Conservation (phyloP, 2,329 filamentous ascomycete genomes). For the Alternaria arborescens region DNA sequence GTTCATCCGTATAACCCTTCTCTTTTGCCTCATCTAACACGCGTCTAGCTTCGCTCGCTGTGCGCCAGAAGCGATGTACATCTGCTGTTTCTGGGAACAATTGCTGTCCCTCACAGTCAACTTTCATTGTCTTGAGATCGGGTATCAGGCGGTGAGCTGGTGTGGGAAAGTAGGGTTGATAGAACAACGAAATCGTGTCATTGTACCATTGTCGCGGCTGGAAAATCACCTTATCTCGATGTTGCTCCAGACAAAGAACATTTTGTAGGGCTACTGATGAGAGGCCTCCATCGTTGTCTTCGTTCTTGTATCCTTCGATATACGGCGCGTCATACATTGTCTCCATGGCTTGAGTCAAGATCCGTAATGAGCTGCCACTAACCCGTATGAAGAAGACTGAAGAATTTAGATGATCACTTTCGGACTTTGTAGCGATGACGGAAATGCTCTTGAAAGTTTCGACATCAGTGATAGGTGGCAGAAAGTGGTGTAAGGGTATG, state of each 20-base stretch:
- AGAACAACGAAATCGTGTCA: background rate
- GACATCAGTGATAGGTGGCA: slow-evolving; percentile 31
- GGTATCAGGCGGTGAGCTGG: background rate
- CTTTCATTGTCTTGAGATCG: background rate
- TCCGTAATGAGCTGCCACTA: slow-evolving; percentile 3
- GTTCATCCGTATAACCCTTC: slow-evolving; percentile 4
- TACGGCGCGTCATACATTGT: slow-evolving; percentile 40
- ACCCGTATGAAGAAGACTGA: slow-evolving; percentile 36
- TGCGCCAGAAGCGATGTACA: slow-evolving; percentile 28
- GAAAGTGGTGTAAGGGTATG: slow-evolving; percentile 42
- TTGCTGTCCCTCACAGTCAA: background rate
- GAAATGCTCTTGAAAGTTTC: slow-evolving; percentile 30
- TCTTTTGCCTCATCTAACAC: slow-evolving; percentile 21
- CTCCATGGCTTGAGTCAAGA: slow-evolving; percentile 38
- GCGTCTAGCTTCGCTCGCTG: slow-evolving; percentile 19
- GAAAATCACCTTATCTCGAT: slow-evolving; percentile 2
- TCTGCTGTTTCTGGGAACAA: slow-evolving; percentile 16
- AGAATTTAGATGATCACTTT: slow-evolving; percentile 32
- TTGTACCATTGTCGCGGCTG: slow-evolving; percentile 12
- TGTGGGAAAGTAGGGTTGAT: background rate
- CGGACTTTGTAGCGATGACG: slow-evolving; percentile 35
- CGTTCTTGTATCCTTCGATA: background rate
- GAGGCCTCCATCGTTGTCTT: background rate
- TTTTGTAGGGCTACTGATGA: slow-evolving; percentile 54
- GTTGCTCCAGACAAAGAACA: slow-evolving; percentile 15